Conservation (phyloP, 495 filamentous ascomycete species). For the Glarea lozoyensis region DNA sequence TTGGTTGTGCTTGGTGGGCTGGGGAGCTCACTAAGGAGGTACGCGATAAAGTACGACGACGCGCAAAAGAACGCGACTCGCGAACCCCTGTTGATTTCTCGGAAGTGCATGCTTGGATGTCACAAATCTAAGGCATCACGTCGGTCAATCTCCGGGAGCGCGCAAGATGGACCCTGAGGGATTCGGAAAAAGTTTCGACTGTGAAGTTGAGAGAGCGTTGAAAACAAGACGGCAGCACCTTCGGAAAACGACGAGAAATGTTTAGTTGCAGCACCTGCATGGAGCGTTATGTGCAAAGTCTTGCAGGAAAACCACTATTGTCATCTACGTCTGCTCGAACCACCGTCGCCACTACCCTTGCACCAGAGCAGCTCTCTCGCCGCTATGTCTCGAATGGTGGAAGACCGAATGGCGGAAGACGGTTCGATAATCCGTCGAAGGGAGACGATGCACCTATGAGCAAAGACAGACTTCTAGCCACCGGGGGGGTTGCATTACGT, state of each 20-base stretch:
- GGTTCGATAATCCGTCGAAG: too few species aligned
- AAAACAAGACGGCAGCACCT: too few species aligned
- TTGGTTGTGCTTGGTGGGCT: neutral
- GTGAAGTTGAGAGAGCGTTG: too few species aligned
- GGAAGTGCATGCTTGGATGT: neutral
- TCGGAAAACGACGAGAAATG: too few species aligned
- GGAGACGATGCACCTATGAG: too few species aligned
- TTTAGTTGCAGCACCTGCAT: constrained; percentile 16
- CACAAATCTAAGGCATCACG: too few species aligned
- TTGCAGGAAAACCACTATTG: constrained; percentile 10
- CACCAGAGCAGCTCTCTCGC: neutral
- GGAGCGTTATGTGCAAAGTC: constrained; percentile 9
- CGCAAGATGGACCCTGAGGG: too few species aligned
- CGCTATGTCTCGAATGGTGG: too few species aligned
- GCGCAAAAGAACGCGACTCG: constrained; percentile 4
- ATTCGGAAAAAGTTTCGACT: constrained; percentile 3
- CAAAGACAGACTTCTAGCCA: too few species aligned
- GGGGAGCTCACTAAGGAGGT: neutral
- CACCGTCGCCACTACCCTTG: neutral
- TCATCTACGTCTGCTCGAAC: constrained; percentile 2
- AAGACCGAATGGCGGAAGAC: too few species aligned
- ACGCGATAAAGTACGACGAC: neutral
- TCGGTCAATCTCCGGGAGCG: too few species aligned
- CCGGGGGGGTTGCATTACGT: too few species aligned
- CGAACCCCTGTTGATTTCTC: constrained; percentile 5